Conservation (phyloP, 208 protist species). For the Trypanosoma boissoni region DNA sequence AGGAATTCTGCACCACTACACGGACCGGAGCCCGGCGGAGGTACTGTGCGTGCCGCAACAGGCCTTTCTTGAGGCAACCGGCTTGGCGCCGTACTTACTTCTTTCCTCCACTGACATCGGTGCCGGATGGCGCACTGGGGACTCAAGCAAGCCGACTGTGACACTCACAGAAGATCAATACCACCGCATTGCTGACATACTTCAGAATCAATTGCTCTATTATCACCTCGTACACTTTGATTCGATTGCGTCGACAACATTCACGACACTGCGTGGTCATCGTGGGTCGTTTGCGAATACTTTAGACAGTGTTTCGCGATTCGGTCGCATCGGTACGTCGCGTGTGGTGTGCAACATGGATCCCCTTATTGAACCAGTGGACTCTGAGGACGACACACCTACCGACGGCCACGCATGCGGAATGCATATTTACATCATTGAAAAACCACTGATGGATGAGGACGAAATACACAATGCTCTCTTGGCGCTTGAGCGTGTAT, state of each 20-base stretch:
- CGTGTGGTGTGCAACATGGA: conserved; percentile 42
- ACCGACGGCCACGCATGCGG: conserved; percentile 16
- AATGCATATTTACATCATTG: conserved; percentile 65
- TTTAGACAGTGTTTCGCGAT: conserved; percentile 52
- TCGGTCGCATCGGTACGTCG: conserved; percentile 32
- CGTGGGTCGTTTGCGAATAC: conserved; percentile 60
- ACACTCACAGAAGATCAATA: conserved; percentile 15
- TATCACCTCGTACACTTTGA: conserved; percentile 72
- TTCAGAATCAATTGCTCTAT: conserved; percentile 40
- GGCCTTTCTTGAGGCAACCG: conserved; percentile 29
- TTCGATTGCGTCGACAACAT: conserved; percentile 32
- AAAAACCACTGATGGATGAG: conserved; percentile 45
- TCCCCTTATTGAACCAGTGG: conserved; percentile 2
- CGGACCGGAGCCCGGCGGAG: conserved; percentile 33
- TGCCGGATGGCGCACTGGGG: background rate
- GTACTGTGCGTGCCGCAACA: conserved; percentile 54
- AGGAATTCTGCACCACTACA: conserved; percentile 33
- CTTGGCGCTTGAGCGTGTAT: background rate
- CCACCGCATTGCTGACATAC: conserved; percentile 9
- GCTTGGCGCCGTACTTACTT: conserved; percentile 28
- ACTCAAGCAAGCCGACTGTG: conserved; percentile 1
- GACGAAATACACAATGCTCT: conserved; percentile 18
- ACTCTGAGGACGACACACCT: background rate
- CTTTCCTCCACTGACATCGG: background rate
- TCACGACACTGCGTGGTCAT: conserved; percentile 56